A percentile compares a stretch with the other conserved stretches of the same genome.
Conservation (phyloP, 306 rosid species). For the Malus sylvestris region DNA sequence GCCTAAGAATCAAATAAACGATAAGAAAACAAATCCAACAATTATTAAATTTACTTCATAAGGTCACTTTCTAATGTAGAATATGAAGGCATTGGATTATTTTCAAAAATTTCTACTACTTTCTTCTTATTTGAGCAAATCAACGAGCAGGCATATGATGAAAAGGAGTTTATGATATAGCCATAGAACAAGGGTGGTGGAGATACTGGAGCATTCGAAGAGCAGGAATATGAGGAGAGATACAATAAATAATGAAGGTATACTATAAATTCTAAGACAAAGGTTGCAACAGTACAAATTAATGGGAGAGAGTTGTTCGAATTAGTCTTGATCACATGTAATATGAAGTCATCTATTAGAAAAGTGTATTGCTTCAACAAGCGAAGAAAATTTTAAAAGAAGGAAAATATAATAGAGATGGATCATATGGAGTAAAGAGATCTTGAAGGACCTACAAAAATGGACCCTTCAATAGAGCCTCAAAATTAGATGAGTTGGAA, state of each 20-base stretch:
- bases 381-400: not conserved
- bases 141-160: not conserved
- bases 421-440: not conserved
- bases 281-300: not conserved
- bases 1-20: slow-evolving; percentile 11
- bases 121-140: not conserved
- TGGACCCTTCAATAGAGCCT: not conserved
- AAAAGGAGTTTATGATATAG: not conserved
- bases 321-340: not conserved
- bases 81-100: not conserved
- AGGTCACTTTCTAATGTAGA: slow-evolving; percentile 8
- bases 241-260: not conserved
- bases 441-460: not conserved
- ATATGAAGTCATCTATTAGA: not conserved
- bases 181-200: not conserved
- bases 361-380: not conserved
- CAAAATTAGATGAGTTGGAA: not conserved
- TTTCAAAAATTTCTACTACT: not conserved
- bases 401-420: not conserved
- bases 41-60: not conserved
- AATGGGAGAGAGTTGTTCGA: not conserved
- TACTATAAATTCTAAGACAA: not conserved
- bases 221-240: not conserved
- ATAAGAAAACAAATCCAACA: not conserved
- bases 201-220: not conserved